phyloP scores from a whole-genome alignment of 371 early-diverging fungal species.

The Lichtheimia ornata region DNA sequence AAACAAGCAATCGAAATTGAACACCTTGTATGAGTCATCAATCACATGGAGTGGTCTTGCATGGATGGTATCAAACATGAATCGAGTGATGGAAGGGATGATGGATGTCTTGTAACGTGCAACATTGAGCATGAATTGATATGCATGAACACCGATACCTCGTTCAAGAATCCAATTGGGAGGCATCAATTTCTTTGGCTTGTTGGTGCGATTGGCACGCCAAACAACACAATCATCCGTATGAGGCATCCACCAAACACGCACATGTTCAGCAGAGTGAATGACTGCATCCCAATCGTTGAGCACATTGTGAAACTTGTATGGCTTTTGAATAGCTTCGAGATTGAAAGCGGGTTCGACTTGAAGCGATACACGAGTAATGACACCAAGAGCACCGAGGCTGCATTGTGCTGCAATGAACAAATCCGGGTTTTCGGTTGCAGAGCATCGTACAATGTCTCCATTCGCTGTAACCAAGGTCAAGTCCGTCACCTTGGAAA shows the following conservation, averaged over 20 bases:
- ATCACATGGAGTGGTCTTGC: conserved; percentile 52
- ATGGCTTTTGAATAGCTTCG: conserved; percentile 70
- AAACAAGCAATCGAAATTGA: conserved; percentile 86
- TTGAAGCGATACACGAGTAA: conserved; percentile 72
- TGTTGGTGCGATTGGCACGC: conserved; percentile 70
- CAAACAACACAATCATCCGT: conserved; percentile 78
- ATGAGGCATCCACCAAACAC: conserved; percentile 89
- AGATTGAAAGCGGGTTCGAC: conserved; percentile 71
- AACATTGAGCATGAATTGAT: conserved; percentile 68
- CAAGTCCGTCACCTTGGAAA: conserved; percentile 50
- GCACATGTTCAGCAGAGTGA: conserved; percentile 75
- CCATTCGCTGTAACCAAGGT: conserved; percentile 68
- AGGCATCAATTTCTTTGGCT: conserved; percentile 28
- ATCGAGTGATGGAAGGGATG: conserved; percentile 60
- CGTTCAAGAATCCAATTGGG: conserved; percentile 54
- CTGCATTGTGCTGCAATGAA: conserved; percentile 77
- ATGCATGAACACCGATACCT: conserved; percentile 61
- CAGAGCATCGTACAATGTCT: conserved; percentile 50
- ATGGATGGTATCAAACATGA: conserved; percentile 56
- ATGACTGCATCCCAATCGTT: conserved; percentile 58
- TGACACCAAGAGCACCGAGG: conserved; percentile 77
- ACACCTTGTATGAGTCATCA: conserved; percentile 72
- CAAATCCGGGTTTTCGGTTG: conserved; percentile 45
- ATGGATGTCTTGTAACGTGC: conserved; percentile 59
- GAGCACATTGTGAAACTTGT: conserved; percentile 58